phyloP scores from a whole-genome alignment of 306 rosid species.

The Rosa rugosa region DNA sequence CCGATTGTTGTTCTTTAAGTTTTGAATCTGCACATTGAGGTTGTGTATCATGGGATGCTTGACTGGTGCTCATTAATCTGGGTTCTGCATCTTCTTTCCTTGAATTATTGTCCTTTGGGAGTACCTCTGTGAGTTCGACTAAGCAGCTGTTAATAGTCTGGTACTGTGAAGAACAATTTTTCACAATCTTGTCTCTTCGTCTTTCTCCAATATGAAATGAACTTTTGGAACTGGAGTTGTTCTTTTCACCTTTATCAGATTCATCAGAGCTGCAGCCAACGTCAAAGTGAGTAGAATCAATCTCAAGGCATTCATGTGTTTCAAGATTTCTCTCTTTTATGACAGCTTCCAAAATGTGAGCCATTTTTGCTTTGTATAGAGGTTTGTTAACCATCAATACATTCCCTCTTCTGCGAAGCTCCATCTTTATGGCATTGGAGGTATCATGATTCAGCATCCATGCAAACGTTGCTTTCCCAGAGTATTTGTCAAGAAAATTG shows the following conservation, averaged over 20 bases:
- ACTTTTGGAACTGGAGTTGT: slow-evolving; percentile 37
- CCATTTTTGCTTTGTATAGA: slow-evolving; percentile 77
- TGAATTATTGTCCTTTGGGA: slow-evolving; percentile 34
- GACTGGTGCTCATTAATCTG: slow-evolving; percentile 20
- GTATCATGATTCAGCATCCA: slow-evolving; percentile 96
- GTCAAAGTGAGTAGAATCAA: slow-evolving; percentile 81
- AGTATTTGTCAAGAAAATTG: slow-evolving; percentile 73
- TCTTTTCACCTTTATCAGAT: slow-evolving; percentile 60
- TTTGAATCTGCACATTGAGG: slow-evolving; percentile 36
- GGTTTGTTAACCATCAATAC: slow-evolving; percentile 74
- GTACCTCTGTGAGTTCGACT: slow-evolving; percentile 49
- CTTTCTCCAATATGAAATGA: slow-evolving; percentile 37
- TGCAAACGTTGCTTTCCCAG: slow-evolving; percentile 77
- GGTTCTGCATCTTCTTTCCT: slow-evolving; percentile 42
- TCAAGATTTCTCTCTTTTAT: slow-evolving; percentile 66
- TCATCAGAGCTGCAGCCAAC: slow-evolving; percentile 67
- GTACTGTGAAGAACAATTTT: slow-evolving; percentile 40
- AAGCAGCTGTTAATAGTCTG: slow-evolving; percentile 43
- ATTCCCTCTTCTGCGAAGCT: slow-evolving; percentile 83
- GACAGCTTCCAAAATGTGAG: slow-evolving; percentile 81
- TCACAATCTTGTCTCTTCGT: slow-evolving; percentile 32
- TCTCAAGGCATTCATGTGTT: slow-evolving; percentile 74
- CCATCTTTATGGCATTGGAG: slow-evolving; percentile 72
- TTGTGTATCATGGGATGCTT: slow-evolving; percentile 30
- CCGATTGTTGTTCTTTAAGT: slow-evolving; percentile 31